phyloP scores from a whole-genome alignment of 2,329 filamentous ascomycete species.

The Claviceps monticola region DNA sequence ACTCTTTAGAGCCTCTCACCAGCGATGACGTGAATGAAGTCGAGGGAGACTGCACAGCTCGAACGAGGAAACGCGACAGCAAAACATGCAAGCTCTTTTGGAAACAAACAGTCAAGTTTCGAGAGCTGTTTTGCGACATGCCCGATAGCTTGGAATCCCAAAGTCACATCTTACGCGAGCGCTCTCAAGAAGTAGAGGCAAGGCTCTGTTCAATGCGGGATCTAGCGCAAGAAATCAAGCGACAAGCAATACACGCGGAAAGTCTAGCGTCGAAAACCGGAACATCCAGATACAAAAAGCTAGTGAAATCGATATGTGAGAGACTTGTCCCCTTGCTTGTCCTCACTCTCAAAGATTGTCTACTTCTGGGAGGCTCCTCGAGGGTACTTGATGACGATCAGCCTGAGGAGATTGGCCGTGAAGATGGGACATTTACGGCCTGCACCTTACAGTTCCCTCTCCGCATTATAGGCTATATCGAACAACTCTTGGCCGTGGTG shows the following conservation, averaged over 20 bases:
- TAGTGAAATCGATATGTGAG: slow-evolving; percentile 6
- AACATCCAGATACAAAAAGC: not conserved
- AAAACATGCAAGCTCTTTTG: not conserved
- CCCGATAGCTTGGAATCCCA: not conserved
- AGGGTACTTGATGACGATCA: not conserved
- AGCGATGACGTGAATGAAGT: not conserved
- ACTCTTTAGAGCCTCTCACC: not conserved
- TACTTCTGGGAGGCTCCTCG: slow-evolving; percentile 9
- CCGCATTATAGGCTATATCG: not conserved
- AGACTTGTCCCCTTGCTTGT: slow-evolving; percentile 15
- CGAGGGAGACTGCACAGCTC: not conserved
- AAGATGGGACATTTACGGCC: slow-evolving; percentile 3
- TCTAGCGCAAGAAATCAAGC: not conserved
- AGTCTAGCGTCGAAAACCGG: not conserved
- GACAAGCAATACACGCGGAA: not conserved
- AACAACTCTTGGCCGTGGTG: slow-evolving; percentile 1
- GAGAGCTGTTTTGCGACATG: not conserved
- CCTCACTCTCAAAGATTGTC: slow-evolving; percentile 10
- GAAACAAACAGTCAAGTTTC: not conserved
- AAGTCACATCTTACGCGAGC: not conserved
- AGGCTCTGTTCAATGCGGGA: not conserved
- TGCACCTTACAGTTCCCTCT: slow-evolving; percentile 6
- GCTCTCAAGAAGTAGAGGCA: not conserved
- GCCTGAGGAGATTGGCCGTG: not conserved
- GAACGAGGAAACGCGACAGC: not conserved